Conservation (phyloP, 805 yeast species). For the Candida nonsorbophila region DNA sequence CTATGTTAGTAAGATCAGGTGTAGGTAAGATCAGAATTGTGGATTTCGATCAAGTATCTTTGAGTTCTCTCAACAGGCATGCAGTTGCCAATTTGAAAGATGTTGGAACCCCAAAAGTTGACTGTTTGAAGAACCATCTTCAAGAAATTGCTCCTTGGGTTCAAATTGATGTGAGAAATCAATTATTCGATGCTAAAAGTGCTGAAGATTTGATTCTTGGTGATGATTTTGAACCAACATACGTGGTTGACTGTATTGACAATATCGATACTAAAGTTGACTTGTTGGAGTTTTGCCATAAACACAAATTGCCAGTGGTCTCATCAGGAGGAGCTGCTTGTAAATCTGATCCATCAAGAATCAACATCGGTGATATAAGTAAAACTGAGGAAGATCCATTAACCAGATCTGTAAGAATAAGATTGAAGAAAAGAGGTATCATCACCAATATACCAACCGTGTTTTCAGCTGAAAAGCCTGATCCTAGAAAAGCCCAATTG, state of each 20-base stretch:
- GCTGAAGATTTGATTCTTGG: conserved; percentile 57
- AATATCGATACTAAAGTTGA: conserved; percentile 97
- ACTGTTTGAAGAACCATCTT: conserved; percentile 66
- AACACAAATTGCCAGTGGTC: conserved; percentile 58
- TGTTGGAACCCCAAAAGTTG: conserved; percentile 90
- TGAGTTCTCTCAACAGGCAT: conserved; percentile 89
- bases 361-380: conserved; percentile 84
- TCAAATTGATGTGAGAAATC: conserved; percentile 68
- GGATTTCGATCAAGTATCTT: conserved; percentile 94
- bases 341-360: conserved; percentile 90
- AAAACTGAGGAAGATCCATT: conserved; percentile 92
- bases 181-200: conserved; percentile 65
- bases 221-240: conserved; percentile 55
- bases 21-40: conserved; percentile 71
- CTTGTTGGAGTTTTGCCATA: conserved; percentile 66
- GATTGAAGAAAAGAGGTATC: conserved; percentile 77
- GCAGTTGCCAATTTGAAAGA: conserved; percentile 88
- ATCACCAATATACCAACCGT: conserved; percentile 75
- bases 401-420: conserved; percentile 80
- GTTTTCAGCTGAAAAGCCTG: conserved; percentile 94
- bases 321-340: conserved; percentile 98
- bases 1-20: conserved; percentile 90
- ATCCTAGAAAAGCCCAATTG: conserved; percentile 84
- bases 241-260: conserved; percentile 92
- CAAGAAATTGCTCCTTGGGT: conserved; percentile 90